Conservation (phyloP, 2,329 filamentous ascomycete genomes). For the Saccharata proteae region DNA sequence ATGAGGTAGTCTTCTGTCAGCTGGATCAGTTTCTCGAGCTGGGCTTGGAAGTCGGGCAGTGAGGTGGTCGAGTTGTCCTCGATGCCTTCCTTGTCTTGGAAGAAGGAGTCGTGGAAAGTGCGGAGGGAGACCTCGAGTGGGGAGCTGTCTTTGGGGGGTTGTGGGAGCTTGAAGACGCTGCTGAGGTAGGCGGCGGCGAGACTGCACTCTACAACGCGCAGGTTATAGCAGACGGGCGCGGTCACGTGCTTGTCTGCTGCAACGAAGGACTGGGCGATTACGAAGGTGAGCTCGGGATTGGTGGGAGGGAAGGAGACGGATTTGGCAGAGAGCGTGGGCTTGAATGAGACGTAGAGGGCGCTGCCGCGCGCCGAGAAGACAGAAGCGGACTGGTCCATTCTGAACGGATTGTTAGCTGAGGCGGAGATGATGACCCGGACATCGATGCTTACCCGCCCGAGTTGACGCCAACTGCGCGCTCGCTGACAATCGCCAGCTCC, state of each 20-base stretch:
- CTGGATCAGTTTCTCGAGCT: constrained; percentile 61
- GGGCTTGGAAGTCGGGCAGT: constrained; percentile 37
- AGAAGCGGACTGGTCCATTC: constrained; percentile 95
- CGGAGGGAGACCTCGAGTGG: constrained; percentile 74
- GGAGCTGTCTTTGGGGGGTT: constrained; percentile 57
- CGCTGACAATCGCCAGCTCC: constrained; percentile 87
- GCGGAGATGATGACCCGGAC: not conserved
- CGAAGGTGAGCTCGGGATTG: constrained; percentile 72
- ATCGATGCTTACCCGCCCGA: constrained; percentile 63
- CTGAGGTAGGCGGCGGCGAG: constrained; percentile 63
- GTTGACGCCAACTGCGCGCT: constrained; percentile 90
- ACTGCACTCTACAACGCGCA: constrained; percentile 90
- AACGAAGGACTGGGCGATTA: constrained; percentile 91
- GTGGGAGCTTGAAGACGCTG: constrained; percentile 45
- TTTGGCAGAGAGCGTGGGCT: constrained; percentile 60
- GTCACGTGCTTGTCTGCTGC: constrained; percentile 91
- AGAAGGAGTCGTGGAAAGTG: constrained; percentile 78
- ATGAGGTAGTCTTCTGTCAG: constrained; percentile 60
- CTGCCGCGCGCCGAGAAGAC: constrained; percentile 82
- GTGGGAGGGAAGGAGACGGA: constrained; percentile 75
- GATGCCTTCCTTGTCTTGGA: constrained; percentile 41
- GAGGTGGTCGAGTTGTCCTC: constrained; percentile 36
- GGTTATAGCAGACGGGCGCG: constrained; percentile 87
- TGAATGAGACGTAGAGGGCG: constrained; percentile 83
- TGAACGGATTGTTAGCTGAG: constrained; percentile 26